Conservation (phyloP, 257 asterid genomes). For the Nyctanthes arbortristis region DNA sequence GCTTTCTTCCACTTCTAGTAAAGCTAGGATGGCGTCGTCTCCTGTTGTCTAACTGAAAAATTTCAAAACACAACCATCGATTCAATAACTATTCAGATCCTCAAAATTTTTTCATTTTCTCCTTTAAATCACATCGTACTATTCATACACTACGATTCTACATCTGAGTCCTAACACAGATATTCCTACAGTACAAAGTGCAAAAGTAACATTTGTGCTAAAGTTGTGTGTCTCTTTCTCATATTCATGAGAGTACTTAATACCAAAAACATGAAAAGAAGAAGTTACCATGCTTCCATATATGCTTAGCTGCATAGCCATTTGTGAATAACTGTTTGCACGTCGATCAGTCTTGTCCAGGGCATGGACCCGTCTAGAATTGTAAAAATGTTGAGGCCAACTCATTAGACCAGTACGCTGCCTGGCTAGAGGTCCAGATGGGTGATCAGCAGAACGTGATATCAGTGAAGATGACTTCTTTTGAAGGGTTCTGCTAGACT, state of each 20-base stretch:
- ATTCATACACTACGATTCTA: too few species aligned
- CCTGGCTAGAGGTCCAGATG: slow-evolving; percentile 45
- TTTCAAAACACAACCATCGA: slow-evolving; percentile 22
- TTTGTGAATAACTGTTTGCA: slow-evolving; percentile 56
- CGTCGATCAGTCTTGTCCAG: slow-evolving; percentile 35
- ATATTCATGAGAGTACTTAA: background rate
- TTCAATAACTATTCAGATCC: too few species aligned
- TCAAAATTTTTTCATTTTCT: too few species aligned
- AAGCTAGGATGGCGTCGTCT: slow-evolving; percentile 36
- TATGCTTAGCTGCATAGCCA: slow-evolving; percentile 77
- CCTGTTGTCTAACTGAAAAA: slow-evolving; percentile 45
- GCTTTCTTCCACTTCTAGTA: slow-evolving; percentile 32
- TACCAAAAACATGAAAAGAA: slow-evolving; percentile 8
- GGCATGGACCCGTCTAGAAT: slow-evolving; percentile 30
- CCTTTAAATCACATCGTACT: too few species aligned
- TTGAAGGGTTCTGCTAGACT: slow-evolving; percentile 49
- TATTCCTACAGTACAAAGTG: too few species aligned
- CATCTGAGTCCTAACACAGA: too few species aligned
- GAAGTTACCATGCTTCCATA: slow-evolving; percentile 77
- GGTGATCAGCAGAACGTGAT: slow-evolving; percentile 56
- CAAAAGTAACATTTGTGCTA: background rate
- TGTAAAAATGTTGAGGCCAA: slow-evolving; percentile 61
- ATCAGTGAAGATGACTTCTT: slow-evolving; percentile 54
- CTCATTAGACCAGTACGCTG: slow-evolving; percentile 68
- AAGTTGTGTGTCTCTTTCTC: background rate